A percentile compares a stretch with the other conserved stretches of the same genome.
Conservation (phyloP, 768 basidiomycete species). For the Piloderma croceum region DNA sequence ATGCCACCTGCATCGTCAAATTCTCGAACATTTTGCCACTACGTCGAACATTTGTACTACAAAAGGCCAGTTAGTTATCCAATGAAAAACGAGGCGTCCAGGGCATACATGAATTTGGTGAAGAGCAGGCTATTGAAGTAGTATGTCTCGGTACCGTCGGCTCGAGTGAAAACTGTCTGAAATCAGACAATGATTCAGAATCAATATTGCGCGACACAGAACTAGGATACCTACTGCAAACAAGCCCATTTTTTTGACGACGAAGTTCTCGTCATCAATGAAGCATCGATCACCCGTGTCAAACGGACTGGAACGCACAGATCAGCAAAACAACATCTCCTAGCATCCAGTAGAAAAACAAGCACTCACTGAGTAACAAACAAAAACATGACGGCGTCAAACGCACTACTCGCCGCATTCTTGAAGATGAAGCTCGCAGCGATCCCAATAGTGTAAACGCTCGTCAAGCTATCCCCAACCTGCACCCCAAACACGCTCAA, state of each 20-base stretch:
- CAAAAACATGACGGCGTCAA: conserved; percentile 77
- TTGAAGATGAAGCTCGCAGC: conserved; percentile 82
- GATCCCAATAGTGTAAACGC: conserved; percentile 66
- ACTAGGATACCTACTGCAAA: conserved; percentile 48
- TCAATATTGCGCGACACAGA: not conserved
- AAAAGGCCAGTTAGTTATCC: not conserved
- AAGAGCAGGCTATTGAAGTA: conserved; percentile 79
- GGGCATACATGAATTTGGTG: conserved; percentile 65
- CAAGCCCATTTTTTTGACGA: conserved; percentile 76
- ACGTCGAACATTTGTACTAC: conserved; percentile 65
- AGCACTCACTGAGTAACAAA: conserved; percentile 75
- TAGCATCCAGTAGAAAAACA: not conserved
- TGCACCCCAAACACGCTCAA: conserved; percentile 68
- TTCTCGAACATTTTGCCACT: conserved; percentile 70
- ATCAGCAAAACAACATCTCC: not conserved
- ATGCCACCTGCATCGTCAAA: conserved; percentile 65
- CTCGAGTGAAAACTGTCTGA: conserved; percentile 63
- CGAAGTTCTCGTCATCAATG: conserved; percentile 62
- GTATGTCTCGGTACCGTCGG: conserved; percentile 74
- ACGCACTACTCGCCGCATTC: conserved; percentile 61
- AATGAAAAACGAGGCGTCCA: not conserved
- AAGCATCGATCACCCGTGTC: conserved; percentile 82
- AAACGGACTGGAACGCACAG: conserved; percentile 47
- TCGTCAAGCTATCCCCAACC: conserved; percentile 59
- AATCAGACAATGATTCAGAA: not conserved